phyloP scores from a whole-genome alignment of 176 grass and related monocot species.

The Oryza officinalis region DNA sequence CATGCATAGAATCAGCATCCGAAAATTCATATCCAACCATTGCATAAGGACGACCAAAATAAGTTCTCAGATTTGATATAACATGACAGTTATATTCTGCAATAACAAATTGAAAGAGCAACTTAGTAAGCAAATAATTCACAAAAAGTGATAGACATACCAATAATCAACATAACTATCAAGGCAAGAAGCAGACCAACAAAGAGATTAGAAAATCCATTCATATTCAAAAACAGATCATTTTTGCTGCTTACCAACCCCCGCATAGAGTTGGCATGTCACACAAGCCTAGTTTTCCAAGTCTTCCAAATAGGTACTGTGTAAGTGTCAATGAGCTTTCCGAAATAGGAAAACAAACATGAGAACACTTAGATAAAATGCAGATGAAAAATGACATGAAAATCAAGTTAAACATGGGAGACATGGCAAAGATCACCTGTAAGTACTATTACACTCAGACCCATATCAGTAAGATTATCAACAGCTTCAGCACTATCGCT shows the following conservation, averaged over 20 bases:
- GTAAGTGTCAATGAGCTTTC: background rate
- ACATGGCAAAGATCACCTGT: conserved; percentile 10
- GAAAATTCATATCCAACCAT: conserved; percentile 19
- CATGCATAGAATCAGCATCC: conserved; percentile 13
- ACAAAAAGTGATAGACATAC: no score
- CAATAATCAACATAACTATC: background rate
- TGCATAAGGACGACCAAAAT: conserved; percentile 6
- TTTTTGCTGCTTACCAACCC: background rate
- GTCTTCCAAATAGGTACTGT: conserved; percentile 20
- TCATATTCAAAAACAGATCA: background rate
- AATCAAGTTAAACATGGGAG: background rate
- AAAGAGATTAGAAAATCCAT: background rate
- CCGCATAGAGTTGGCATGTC: background rate
- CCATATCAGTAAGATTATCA: conserved; percentile 21
- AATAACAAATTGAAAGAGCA: background rate
- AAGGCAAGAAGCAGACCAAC: background rate
- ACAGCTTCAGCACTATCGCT: conserved; percentile 28
- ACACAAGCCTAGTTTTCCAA: conserved; percentile 6
- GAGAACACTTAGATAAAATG: no score
- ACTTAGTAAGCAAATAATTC: background rate
- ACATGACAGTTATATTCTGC: background rate
- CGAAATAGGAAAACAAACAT: background rate
- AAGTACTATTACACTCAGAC: conserved; percentile 28
- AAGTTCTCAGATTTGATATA: background rate
- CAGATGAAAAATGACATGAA: background rate